Conservation (phyloP, 2,329 filamentous ascomycete genomes). For the Westerdykella ornata region DNA sequence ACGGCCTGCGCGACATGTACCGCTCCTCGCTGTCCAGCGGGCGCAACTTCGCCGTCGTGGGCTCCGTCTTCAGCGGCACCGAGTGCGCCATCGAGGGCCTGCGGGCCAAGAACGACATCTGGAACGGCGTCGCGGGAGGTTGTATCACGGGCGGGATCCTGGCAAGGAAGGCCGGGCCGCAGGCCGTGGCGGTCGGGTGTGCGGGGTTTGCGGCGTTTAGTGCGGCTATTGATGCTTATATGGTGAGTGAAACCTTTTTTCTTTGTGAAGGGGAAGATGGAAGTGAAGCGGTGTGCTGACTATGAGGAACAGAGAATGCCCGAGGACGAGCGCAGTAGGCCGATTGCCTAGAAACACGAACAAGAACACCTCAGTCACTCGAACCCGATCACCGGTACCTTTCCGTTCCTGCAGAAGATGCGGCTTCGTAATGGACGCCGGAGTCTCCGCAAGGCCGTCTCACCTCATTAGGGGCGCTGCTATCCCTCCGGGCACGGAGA, state of each 20-base stretch:
- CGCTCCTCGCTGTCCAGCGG: slow-evolving; percentile 71
- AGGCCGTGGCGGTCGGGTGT: slow-evolving; percentile 81
- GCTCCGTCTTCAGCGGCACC: slow-evolving; percentile 82
- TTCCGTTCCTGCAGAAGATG: too few relatives aligned
- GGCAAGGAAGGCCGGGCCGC: slow-evolving; percentile 78
- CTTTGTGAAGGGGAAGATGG: neutral
- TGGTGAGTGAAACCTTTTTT: slow-evolving; percentile 43
- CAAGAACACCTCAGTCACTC: too few relatives aligned
- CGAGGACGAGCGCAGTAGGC: slow-evolving; percentile 37
- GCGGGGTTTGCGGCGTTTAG: slow-evolving; percentile 90
- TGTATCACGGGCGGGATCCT: slow-evolving; percentile 88
- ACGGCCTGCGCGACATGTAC: slow-evolving; percentile 94
- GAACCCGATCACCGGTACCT: too few relatives aligned
- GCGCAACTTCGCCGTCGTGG: slow-evolving; percentile 90
- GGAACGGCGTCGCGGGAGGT: slow-evolving; percentile 79
- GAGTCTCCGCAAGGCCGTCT: too few relatives aligned
- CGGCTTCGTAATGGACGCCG: too few relatives aligned
- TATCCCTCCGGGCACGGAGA: too few relatives aligned
- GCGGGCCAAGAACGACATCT: slow-evolving; percentile 87
- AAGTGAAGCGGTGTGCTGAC: neutral
- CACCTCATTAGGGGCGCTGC: too few relatives aligned
- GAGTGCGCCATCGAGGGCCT: slow-evolving; percentile 93
- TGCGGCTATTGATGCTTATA: slow-evolving; percentile 84
- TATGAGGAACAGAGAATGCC: slow-evolving; percentile 27
- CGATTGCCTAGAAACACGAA: slow-evolving; percentile 32